Percentiles rank a stretch among this genome's conserved stretches.
Evolutionary conservation across 495 filamentous ascomycete genomes (phyloP).

Genomic region (Cenococcum geophilum): DNA sequence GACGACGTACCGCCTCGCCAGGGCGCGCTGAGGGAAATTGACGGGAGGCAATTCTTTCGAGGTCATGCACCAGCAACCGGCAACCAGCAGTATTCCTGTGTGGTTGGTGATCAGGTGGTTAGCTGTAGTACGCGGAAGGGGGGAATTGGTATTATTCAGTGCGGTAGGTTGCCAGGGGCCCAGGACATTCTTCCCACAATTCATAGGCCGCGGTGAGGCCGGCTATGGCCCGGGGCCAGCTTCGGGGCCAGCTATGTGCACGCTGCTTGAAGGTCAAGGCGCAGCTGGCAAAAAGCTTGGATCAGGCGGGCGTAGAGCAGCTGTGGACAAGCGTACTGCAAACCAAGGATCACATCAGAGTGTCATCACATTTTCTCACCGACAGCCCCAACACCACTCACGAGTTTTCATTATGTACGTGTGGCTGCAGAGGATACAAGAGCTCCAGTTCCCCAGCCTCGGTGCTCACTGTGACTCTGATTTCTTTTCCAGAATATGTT

Average conservation of each 20-base stretch:
- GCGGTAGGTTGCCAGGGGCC: too few species aligned
- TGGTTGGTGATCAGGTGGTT: not conserved
- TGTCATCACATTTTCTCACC: not conserved
- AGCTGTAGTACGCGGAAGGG: not conserved
- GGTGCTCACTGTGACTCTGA: not conserved
- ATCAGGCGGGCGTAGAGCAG: not conserved
- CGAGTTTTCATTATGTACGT: conserved; percentile 4
- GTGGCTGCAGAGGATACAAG: not conserved
- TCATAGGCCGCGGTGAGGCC: not conserved
- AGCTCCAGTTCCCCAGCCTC: not conserved
- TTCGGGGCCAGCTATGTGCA: not conserved
- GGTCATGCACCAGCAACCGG: not conserved
- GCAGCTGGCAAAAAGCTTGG: not conserved
- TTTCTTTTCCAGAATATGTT: not conserved
- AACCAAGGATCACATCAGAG: not conserved
- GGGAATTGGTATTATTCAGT: not conserved
- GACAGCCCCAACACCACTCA: not conserved
- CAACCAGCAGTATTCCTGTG: not conserved
- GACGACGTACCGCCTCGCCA: not conserved
- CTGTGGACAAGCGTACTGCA: not conserved
- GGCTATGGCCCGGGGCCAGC: not conserved
- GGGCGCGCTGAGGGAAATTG: not conserved
- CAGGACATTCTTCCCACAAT: not conserved
- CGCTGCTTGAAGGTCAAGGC: not conserved
- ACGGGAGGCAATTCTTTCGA: not conserved